Evolutionary conservation across 2,329 filamentous ascomycete genomes (phyloP), one percentile per base, ranked within the genome.

Genomic region (Aspergillus puulaauensis): DNA sequence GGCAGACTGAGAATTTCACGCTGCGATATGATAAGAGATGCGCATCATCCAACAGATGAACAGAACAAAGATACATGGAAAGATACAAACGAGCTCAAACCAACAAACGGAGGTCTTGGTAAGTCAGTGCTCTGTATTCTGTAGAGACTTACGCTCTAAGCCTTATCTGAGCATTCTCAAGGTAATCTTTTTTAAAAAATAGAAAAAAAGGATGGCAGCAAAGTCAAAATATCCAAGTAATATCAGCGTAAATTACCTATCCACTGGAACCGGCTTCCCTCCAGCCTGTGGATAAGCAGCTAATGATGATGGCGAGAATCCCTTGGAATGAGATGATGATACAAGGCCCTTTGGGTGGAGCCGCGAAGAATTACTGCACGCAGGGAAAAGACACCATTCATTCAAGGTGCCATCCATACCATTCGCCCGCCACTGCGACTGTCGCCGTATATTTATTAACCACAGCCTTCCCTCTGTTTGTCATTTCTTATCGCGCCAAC

Each of bases 271-370:
- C 40, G 24, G n/a, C 27, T 14, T 37, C 17, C 49, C 49, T 31
- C 27, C 27, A 31, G 27, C 27, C 27, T 17, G 49, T 52, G 49
- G 49, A 53, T 43, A 39, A 46, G 43, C 40, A 56, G 47, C 46
- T 55, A 63, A 64, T 64, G 58, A 70, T 68, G 66, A 75, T 53
- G 51, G 51, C 72, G 73, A 74, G 67, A 73, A 75, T 75, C 71
- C 67, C 63, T 68, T 73, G 71, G 71, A 64, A 48, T 48, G 51
- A 53, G 17, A 73, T 69, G 61, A 70, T 68, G 67, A 64, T 68
- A 66, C 66, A 61, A 62, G 56, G 44, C 48, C 53, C 57, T 45
- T 45, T 47, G 53, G 46, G 61, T 72, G 70, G 71, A 71, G 61
- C 66, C 15, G 27, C 58, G 49, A 52, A 44, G 44, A 53, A 68